Base-by-base conservation (phyloP, 1,284 basidiomycete genomes). In the Sparassis latifolia region DNA sequence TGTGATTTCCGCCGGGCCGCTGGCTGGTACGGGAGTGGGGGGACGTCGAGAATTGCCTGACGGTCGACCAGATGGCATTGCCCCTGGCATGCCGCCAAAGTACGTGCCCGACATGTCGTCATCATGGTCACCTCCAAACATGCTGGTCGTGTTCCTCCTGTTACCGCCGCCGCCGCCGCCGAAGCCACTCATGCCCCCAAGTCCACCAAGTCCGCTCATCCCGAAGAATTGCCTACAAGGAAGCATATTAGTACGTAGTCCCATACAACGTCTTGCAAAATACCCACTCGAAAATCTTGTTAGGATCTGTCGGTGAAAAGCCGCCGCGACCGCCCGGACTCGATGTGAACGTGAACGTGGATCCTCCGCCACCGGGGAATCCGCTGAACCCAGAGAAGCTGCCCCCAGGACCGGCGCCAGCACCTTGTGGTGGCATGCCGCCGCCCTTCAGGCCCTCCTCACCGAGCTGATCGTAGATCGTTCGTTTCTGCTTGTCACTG, bases 381-480 rank as follows among this genome's bases (percentile, higher is more conserved):
- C 51, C 47, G 12, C 78, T 78, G 68, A 81, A 81, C 4, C 74
- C 75, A 43, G 73, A 63, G 53, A 69, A 82, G 27, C 74, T 72
- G 30, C 77, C 77, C 49, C 78, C 76, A 35, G 73, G 67, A 47
- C 73, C 69, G 5, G 75, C 75, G 46, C 78, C 75, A 4, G 77
- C 77, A 50, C 79, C 75, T 33, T 79, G 62, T 10, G 54, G 54
- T 45, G 71, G 68, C 0, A 74, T 77, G 35, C 75, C 77, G 35
- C 79, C 79, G 20, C 77, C 78, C 67, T 98, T 97, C 57, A 98
- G 77, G 2, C 96, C 96, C 58, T 98, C 96, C 68, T 97, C 96
- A 33, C 96, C 96, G 54, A 93, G 89, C 59, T 96, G 92, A 68
- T 99, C 96, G 60, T 97, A 99, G 31, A 98, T 71, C 0, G 91